These are phyloP conservation scores for Claviceps quebecensis DNA, from an alignment of 2,329 filamentous ascomycete genomes.

Conservation along the genomic window DNA sequence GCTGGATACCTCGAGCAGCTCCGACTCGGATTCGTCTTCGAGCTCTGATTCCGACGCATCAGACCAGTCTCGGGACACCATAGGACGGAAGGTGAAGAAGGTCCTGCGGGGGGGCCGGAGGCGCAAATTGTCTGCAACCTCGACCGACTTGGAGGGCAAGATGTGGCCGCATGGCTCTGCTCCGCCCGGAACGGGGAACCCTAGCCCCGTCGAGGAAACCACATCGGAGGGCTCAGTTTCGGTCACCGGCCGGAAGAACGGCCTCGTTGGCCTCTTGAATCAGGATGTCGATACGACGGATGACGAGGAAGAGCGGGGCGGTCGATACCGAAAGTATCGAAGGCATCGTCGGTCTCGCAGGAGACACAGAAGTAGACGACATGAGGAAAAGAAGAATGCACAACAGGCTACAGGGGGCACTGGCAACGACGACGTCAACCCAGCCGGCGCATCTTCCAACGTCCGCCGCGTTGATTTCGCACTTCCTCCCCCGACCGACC, in stretches of 20 bases:
- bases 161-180: constrained; percentile 28
- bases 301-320: constrained; percentile 31
- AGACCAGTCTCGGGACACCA: constrained; percentile 44
- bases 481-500: constrained; percentile 11
- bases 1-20: constrained; percentile 55
- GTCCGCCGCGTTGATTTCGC: constrained; percentile 47
- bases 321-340: constrained; percentile 20
- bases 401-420: constrained; percentile 15
- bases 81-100: constrained; percentile 61
- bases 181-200: constrained; percentile 18
- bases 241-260: constrained; percentile 19
- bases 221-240: constrained; percentile 25
- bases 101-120: constrained; percentile 57
- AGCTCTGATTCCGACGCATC: constrained; percentile 55
- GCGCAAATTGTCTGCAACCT: constrained; percentile 65
- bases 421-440: constrained; percentile 15
- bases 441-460: constrained; percentile 9
- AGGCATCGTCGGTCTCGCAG: constrained; percentile 17
- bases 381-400: constrained; percentile 30
- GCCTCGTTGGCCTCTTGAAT: constrained; percentile 22
- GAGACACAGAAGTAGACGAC: constrained; percentile 23
- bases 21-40: constrained; percentile 37
- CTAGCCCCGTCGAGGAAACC: constrained; percentile 22
- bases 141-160: constrained; percentile 35
- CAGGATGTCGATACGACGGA: constrained; percentile 31